Conservation (phyloP, 495 filamentous ascomycete species). For the Penicillium canariense region DNA sequence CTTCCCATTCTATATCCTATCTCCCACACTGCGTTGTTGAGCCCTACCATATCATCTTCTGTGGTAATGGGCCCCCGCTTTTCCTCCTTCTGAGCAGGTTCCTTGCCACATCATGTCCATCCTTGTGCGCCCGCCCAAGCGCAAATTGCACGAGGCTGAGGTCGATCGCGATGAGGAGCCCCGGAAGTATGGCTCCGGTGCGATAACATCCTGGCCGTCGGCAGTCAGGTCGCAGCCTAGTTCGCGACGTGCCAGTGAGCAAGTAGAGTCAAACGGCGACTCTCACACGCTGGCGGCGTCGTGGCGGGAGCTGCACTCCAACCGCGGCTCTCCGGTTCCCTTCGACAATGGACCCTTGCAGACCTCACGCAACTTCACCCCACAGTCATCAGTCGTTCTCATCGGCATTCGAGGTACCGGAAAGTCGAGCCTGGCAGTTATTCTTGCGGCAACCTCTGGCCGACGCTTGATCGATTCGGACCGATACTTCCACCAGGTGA, state of each 20-base stretch:
- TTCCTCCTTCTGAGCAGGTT: slow-evolving; percentile 2
- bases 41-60: background rate
- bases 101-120: slow-evolving; percentile 38
- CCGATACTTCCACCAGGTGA: slow-evolving; percentile 64
- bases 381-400: slow-evolving; percentile 68
- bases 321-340: slow-evolving; percentile 33
- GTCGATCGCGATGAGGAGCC: slow-evolving; percentile 29
- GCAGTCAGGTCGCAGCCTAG: background rate
- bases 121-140: slow-evolving; percentile 37
- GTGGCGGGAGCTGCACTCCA: slow-evolving; percentile 31
- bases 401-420: slow-evolving; percentile 74
- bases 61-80: slow-evolving; percentile 19
- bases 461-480: slow-evolving; percentile 71
- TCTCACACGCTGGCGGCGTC: slow-evolving; percentile 20
- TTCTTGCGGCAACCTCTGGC: slow-evolving; percentile 68
- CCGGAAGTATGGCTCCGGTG: slow-evolving; percentile 16
- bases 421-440: slow-evolving; percentile 74
- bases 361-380: slow-evolving; percentile 47
- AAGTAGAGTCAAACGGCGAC: slow-evolving; percentile 22
- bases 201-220: background rate
- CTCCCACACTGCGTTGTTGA: no score
- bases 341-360: slow-evolving; percentile 30
- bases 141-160: slow-evolving; percentile 37
- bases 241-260: slow-evolving; percentile 26
- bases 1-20: no score